Percentiles rank a stretch among this genome's conserved stretches.
These are phyloP conservation scores for Debaryomyces psychrophilus DNA, from an alignment of 1,139 yeast genomes.

Conservation along the genomic window DNA sequence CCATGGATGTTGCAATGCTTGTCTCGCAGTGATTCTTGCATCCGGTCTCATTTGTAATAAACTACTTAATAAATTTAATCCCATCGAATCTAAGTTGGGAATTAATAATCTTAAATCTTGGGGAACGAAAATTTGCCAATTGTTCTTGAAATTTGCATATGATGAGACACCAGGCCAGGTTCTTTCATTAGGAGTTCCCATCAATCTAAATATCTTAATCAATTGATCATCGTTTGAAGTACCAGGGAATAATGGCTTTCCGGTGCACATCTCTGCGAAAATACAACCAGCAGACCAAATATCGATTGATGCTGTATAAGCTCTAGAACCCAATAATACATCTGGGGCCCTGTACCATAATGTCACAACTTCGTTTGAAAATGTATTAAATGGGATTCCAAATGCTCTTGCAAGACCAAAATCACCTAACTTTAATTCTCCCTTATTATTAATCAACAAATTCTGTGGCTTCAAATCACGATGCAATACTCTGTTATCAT, in stretches of 20 bases:
- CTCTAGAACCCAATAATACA: slow-evolving; percentile 90
- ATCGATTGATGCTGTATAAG: slow-evolving; percentile 94
- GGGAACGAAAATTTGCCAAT: slow-evolving; percentile 77
- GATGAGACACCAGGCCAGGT: slow-evolving; percentile 95
- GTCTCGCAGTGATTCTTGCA: slow-evolving; percentile 85
- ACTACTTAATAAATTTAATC: slow-evolving; percentile 75
- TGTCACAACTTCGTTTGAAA: slow-evolving; percentile 96
- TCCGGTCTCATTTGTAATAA: slow-evolving; percentile 93
- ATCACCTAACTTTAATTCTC: slow-evolving; percentile 93
- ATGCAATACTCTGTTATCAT: slow-evolving; percentile 91
- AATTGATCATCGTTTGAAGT: slow-evolving; percentile 94
- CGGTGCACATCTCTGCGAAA: slow-evolving; percentile 96
- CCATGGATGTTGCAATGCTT: slow-evolving; percentile 95
- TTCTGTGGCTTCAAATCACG: slow-evolving; percentile 97
- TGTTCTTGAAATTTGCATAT: slow-evolving; percentile 81
- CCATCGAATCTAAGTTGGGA: slow-evolving; percentile 78
- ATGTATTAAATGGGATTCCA: slow-evolving; percentile 97
- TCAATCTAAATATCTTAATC: slow-evolving; percentile 80
- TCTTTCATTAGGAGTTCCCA: slow-evolving; percentile 96
- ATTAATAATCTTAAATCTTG: slow-evolving; percentile 80
- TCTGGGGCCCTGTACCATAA: slow-evolving; percentile 99
- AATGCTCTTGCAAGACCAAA: slow-evolving; percentile 97
- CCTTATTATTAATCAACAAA: slow-evolving; percentile 81
- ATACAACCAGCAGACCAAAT: slow-evolving; percentile 99
- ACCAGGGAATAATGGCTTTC: slow-evolving; percentile 97